These are phyloP conservation scores for Leptomonas pyrrhocoris DNA, from an alignment of 208 protist species.

Conservation along the genomic window DNA sequence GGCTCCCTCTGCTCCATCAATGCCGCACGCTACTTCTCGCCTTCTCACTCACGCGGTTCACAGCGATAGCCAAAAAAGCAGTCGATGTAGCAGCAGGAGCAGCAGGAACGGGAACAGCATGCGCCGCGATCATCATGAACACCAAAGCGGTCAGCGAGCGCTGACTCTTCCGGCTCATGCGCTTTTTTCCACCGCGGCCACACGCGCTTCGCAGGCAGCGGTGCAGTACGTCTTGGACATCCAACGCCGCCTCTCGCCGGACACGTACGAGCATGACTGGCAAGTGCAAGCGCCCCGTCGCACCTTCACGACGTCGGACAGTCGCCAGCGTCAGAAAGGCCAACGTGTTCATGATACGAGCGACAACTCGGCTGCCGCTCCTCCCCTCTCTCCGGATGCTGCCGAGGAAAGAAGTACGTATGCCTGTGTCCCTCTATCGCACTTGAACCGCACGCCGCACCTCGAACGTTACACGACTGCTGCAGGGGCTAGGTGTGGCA, in stretches of 20 bases:
- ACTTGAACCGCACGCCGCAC: neutral
- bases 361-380: neutral
- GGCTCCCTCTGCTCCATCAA: neutral
- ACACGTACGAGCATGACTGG: neutral
- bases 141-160: neutral
- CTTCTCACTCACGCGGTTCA: neutral
- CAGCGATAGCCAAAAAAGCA: neutral
- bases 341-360: neutral
- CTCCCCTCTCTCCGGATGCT: neutral
- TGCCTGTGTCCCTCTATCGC: neutral
- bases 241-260: slow-evolving; percentile 3
- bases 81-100: neutral
- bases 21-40: neutral
- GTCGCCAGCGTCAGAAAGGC: neutral
- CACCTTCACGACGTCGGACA: neutral
- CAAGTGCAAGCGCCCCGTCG: neutral
- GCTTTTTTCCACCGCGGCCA: neutral
- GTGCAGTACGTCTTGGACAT: neutral
- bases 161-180: neutral
- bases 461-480: neutral
- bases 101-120: neutral
- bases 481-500: neutral
- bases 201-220: neutral
- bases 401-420: neutral
- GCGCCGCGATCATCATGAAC: neutral